A percentile compares a stretch with the other conserved stretches of the same genome.
phyloP scores from a whole-genome alignment of 2,329 filamentous ascomycete genomes.

The Trichoderma oligosporum region DNA sequence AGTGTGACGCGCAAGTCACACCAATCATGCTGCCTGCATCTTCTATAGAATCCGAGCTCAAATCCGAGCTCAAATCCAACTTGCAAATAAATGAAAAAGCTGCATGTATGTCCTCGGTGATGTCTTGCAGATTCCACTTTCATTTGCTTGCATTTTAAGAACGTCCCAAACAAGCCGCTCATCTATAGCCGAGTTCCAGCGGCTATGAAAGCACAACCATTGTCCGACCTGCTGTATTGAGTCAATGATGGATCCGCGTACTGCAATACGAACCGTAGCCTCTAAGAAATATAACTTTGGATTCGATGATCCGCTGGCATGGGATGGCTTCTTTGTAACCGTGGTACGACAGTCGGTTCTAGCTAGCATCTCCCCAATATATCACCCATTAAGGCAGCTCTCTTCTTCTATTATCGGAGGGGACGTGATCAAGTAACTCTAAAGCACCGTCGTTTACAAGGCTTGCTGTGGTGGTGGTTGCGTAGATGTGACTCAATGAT shows the following conservation, averaged over 20 bases:
- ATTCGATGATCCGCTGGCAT: neutral
- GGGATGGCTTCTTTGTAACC: neutral
- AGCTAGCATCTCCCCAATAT: neutral
- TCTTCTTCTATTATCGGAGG: neutral
- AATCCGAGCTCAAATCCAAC: neutral
- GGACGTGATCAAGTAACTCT: neutral
- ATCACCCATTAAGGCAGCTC: neutral
- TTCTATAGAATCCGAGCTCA: neutral
- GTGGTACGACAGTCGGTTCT: neutral
- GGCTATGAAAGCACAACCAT: neutral
- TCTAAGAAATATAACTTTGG: neutral
- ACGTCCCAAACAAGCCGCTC: neutral
- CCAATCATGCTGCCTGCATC: neutral
- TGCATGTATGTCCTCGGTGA: neutral
- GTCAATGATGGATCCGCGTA: neutral
- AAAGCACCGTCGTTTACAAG: neutral
- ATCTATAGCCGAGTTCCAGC: neutral
- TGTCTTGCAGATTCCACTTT: neutral
- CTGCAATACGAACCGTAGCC: constrained; percentile 1
- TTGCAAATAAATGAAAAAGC: neutral
- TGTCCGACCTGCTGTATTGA: constrained; percentile 2
- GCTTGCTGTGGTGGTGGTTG: neutral
- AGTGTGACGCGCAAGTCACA: neutral
- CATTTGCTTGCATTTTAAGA: neutral
- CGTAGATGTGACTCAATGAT: constrained; percentile 1